A percentile compares a stretch with the other conserved stretches of the same genome.
phyloP scores from a whole-genome alignment of 108 stramenopile species.

The Skeletonema costatum region DNA sequence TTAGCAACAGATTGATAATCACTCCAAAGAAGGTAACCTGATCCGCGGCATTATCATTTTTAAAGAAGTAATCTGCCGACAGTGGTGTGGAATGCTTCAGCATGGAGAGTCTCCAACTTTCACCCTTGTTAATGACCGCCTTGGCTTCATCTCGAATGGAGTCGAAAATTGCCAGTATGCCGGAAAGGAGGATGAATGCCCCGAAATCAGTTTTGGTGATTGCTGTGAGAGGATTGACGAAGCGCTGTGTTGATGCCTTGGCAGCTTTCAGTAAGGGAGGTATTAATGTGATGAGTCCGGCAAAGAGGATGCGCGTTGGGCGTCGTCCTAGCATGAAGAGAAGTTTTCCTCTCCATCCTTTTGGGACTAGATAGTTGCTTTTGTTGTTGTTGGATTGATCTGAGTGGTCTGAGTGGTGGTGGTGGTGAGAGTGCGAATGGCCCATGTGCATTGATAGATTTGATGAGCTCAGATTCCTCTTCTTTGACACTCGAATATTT shows the following conservation, averaged over 20 bases:
- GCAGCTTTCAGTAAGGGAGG: slow-evolving; percentile 33
- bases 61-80: slow-evolving; percentile 51
- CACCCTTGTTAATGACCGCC: slow-evolving; percentile 31
- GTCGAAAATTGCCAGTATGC: slow-evolving; percentile 40
- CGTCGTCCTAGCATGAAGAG: slow-evolving; percentile 28
- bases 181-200: slow-evolving; percentile 36
- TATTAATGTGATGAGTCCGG: slow-evolving; percentile 55
- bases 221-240: not conserved
- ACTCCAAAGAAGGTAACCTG: slow-evolving; percentile 88
- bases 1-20: slow-evolving; percentile 77
- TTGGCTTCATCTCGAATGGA: slow-evolving; percentile 43
- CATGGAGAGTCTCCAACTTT: slow-evolving; percentile 52
- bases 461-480: not conserved
- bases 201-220: slow-evolving; percentile 39
- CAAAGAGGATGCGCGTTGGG: slow-evolving; percentile 56
- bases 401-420: slow-evolving; percentile 30
- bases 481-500: not conserved
- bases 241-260: not conserved
- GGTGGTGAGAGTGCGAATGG: slow-evolving; percentile 48
- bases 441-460: slow-evolving; percentile 55
- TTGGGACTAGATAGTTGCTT: slow-evolving; percentile 13
- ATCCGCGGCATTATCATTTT: slow-evolving; percentile 75
- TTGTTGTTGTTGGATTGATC: slow-evolving; percentile 5
- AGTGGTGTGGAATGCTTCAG: slow-evolving; percentile 46
- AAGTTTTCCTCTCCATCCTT: slow-evolving; percentile 32